Conservation (phyloP, 768 basidiomycete genomes). For the Auricularia heimuer region DNA sequence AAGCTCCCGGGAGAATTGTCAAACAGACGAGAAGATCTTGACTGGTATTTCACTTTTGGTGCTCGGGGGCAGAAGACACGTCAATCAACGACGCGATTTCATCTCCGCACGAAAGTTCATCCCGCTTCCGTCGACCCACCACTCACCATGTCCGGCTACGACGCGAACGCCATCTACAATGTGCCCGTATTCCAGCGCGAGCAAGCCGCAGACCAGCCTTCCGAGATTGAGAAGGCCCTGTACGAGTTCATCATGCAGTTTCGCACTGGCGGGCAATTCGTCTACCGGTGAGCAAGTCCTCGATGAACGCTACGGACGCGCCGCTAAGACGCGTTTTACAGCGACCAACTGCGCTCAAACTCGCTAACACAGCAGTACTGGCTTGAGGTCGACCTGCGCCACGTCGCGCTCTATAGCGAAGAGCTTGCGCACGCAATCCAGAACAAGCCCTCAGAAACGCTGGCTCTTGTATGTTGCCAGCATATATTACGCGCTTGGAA, state of each 20-base stretch:
- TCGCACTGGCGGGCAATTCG: slow-evolving; percentile 82
- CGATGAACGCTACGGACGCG: slow-evolving; percentile 8
- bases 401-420: slow-evolving; percentile 73
- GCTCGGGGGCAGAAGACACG: background rate
- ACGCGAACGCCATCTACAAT: slow-evolving; percentile 69
- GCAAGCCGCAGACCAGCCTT: slow-evolving; percentile 57
- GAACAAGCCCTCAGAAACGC: slow-evolving; percentile 76
- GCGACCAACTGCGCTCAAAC: slow-evolving; percentile 85
- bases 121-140: background rate
- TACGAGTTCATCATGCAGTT: slow-evolving; percentile 83
- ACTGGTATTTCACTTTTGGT: background rate
- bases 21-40: too few relatives aligned
- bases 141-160: slow-evolving; percentile 73
- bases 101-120: background rate
- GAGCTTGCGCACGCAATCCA: slow-evolving; percentile 88
- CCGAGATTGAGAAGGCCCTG: slow-evolving; percentile 71
- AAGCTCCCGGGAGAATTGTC: too few relatives aligned
- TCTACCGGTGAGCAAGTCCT: slow-evolving; percentile 51
- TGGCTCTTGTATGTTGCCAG: slow-evolving; percentile 60
- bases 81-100: too few relatives aligned
- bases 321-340: slow-evolving; percentile 10
- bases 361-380: slow-evolving; percentile 79
- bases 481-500: background rate
- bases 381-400: slow-evolving; percentile 77
- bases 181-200: slow-evolving; percentile 67